phyloP scores from a whole-genome alignment of 202 grass and related monocot species.

The Dendrocalamus latiflorus region DNA sequence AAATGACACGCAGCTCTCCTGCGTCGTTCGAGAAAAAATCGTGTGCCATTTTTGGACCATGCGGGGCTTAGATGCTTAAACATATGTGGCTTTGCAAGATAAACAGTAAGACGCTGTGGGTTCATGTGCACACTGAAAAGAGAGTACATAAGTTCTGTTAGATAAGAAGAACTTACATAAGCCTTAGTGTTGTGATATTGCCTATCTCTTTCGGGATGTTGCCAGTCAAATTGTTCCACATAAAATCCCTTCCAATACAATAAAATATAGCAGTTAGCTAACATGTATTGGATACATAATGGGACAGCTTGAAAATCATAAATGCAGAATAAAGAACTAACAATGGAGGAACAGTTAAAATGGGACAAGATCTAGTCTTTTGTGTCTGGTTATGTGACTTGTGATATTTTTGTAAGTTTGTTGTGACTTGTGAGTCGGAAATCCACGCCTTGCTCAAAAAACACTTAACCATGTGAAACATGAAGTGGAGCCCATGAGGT shows the following conservation, averaged over 20 bases:
- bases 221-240: constrained; percentile 93
- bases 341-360: constrained; percentile 15
- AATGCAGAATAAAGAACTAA: neutral
- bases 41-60: neutral
- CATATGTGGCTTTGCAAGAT: neutral
- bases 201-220: constrained; percentile 92
- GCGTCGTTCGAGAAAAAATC: too few species aligned
- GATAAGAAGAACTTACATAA: constrained; percentile 64
- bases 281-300: neutral
- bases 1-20: too few species aligned
- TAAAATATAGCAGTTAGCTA: constrained; percentile 25
- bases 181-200: constrained; percentile 57
- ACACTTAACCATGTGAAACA: neutral
- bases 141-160: neutral
- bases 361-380: neutral
- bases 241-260: constrained; percentile 68
- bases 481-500: neutral
- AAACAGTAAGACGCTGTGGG: neutral
- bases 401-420: neutral
- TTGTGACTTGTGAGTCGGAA: neutral
- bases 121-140: neutral
- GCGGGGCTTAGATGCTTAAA: neutral
- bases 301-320: neutral
- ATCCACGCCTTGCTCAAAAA: neutral
- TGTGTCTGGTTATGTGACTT: neutral